Evolutionary conservation across 768 basidiomycete genomes (phyloP), one percentile per base, ranked within the genome.

Genomic region (Gloeostereum incarnatum): DNA sequence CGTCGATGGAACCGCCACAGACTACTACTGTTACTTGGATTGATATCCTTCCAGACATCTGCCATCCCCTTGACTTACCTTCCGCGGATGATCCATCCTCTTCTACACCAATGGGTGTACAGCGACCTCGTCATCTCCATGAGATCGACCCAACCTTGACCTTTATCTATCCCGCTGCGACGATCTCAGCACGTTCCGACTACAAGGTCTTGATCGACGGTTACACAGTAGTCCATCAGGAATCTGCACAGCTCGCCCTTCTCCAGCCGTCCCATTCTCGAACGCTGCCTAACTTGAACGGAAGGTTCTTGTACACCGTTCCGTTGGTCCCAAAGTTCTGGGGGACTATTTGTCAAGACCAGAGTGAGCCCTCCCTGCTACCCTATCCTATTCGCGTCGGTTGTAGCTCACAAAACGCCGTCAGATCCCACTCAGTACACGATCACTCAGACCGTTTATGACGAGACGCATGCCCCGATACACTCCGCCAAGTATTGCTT

Each of bases 81-180:
- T 22, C 36, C 21, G 24, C 11, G 18, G 32, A 41, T 43, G 34
- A 36, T 35, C 25, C 45, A 42, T 16, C 44, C 39, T 24, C 41
- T 17, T 17, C 35, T 13, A 23, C 49, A 38, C 46, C 36, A 22
- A 20, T 22, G 34, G 36, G 42, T 38, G 48, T 41, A 39, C 38
- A 39, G 42, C 19, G 16, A 9, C 63, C 76, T 27, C 78, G 80
- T 22, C 68, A 64, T 17, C 60, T 85, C 38, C 59, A 58, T 8
- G 57, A 65, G 31, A 81, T 85, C 45, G 77, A 85, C 48, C 78
- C 81, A 0, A 76, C 75, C 2, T 66, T 85, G 19, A 78, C 81
- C 14, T 75, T 85, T 45, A 52, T 71, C 22, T 72, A 79, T 3
- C 65, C 56, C 2, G 56, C 64, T 2, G 48, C 61, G 3, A 60